Base-by-base conservation (phyloP, 2,329 filamentous ascomycete genomes). In the Tolypocladium inflatum region DNA sequence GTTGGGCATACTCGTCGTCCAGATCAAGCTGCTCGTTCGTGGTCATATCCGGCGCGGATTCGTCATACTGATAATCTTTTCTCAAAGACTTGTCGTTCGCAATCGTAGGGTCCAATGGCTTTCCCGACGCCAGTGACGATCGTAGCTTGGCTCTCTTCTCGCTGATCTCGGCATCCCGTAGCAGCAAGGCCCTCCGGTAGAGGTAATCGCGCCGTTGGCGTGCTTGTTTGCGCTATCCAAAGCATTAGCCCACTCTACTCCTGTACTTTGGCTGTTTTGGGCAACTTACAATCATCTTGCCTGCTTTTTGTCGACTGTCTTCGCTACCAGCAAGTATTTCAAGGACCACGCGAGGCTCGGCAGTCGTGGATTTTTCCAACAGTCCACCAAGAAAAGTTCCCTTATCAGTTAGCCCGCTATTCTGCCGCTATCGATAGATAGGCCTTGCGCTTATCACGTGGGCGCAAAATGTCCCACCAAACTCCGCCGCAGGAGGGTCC, bases 51-150 rank as follows among this genome's bases (percentile, higher is more conserved):
- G 82, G 80, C 30, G 84, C 78, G 4, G 90, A 90, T 73, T 97
- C 93, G 70, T 99, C 94, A 71, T 93, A 99, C 69, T 92, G 91
- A 76, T 89, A 97, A 71, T 97, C 91, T 69, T 90, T 87, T 50
- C 92, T 84, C 57, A 99, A 76, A 37, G 82, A 71, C 73, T 90
- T 91, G 75, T 99, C 93, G 68, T 96, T 89, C 57, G 92, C 91
- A 63, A 97, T 89, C 41, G 82, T 79, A 30, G 89, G 84, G 64
- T 93, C 89, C 54, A 96, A 76, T 10, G 91, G 89, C 70, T 94
- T 96, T 63, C 94, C 94, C 11, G 89, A 90, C 26, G 94, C 93
- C 55, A 97, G 80, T 11, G 92, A 91, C 39, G 87, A 85, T 71
- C 92, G 89, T 57, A 99, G 77, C 71, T 95, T 90, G 43, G 92